These are phyloP conservation scores for Sarocladiaceae sp. DNA, from an alignment of 2,329 filamentous ascomycete species.

Conservation along the genomic window DNA sequence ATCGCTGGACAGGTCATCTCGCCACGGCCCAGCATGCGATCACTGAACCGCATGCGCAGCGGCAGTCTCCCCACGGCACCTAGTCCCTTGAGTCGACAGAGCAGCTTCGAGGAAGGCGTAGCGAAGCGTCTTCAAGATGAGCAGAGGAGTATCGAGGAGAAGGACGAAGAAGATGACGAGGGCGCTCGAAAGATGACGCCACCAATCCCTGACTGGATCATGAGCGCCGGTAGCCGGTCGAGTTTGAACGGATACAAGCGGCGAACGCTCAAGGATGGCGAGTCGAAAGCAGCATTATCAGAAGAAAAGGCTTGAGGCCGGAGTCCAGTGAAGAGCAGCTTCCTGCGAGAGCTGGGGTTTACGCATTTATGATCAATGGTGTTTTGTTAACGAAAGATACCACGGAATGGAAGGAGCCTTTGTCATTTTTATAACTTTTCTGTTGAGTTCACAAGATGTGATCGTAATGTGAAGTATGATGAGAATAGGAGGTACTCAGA, in stretches of 20 bases:
- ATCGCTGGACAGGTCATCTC: slow-evolving; percentile 59
- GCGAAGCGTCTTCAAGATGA: slow-evolving; percentile 16
- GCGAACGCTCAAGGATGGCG: neutral
- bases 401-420: neutral
- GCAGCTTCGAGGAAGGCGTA: slow-evolving; percentile 42
- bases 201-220: slow-evolving; percentile 55
- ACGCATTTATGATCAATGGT: slow-evolving; percentile 1
- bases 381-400: slow-evolving; percentile 3
- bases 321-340: neutral
- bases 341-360: neutral
- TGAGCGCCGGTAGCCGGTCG: slow-evolving; percentile 45
- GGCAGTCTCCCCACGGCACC: slow-evolving; percentile 43
- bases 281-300: neutral
- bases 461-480: too few relatives aligned
- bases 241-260: slow-evolving; percentile 41
- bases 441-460: too few relatives aligned
- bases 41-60: slow-evolving; percentile 48
- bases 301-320: neutral
- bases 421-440: neutral
- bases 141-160: slow-evolving; percentile 17
- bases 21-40: slow-evolving; percentile 43
- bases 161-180: slow-evolving; percentile 29
- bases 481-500: too few relatives aligned
- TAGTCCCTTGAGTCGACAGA: slow-evolving; percentile 42
- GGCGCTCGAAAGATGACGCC: slow-evolving; percentile 41